Evolutionary conservation across 176 grass and related monocot genomes (phyloP).

Genomic region (Carex kokanica): DNA sequence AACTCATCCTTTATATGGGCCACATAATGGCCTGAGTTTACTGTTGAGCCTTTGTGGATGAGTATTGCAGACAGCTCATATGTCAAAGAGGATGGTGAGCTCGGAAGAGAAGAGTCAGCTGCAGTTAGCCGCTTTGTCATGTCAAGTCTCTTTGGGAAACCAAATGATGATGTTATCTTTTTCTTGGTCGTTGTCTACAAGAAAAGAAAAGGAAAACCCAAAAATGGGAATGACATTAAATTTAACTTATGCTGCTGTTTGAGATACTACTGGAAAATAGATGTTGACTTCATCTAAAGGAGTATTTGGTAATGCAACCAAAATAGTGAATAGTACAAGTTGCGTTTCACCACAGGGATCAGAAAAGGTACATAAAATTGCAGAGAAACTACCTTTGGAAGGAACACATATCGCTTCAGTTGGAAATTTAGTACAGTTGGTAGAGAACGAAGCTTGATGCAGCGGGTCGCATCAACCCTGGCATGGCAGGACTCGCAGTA

Average conservation of each 20-base stretch:
- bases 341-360: not conserved
- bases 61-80: slow-evolving; percentile 89
- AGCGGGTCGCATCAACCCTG: slow-evolving; percentile 85
- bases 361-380: not conserved
- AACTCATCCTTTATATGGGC: slow-evolving; percentile 97
- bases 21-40: slow-evolving; percentile 97
- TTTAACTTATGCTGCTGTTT: not conserved
- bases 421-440: slow-evolving; percentile 93
- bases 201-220: slow-evolving; percentile 11
- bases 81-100: slow-evolving; percentile 39
- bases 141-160: slow-evolving; percentile 69
- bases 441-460: slow-evolving; percentile 83
- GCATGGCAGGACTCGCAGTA: slow-evolving; percentile 76
- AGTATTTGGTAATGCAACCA: not conserved
- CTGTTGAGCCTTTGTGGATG: slow-evolving; percentile 90
- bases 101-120: not conserved
- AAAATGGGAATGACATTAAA: slow-evolving; percentile 2
- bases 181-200: slow-evolving; percentile 92
- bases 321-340: not conserved
- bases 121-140: slow-evolving; percentile 58
- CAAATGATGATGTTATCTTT: slow-evolving; percentile 95
- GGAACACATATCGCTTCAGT: slow-evolving; percentile 87
- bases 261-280: not conserved
- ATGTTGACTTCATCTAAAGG: not conserved
- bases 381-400: slow-evolving; percentile 64